Conservation (phyloP, 495 filamentous ascomycete species). For the Penicillium cosmopolitanum region DNA sequence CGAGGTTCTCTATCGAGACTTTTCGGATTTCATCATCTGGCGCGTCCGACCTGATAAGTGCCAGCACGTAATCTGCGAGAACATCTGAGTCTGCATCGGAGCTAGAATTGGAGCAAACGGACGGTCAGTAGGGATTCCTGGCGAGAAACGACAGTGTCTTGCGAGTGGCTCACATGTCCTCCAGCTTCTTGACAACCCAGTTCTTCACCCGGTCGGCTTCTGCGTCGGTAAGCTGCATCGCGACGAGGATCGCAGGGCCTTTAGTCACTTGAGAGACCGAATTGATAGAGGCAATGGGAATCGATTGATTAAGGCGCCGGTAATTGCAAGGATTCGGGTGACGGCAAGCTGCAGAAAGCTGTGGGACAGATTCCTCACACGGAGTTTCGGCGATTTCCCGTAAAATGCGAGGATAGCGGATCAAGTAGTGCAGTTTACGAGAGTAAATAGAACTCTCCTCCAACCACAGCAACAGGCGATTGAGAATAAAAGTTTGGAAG, state of each 20-base stretch:
- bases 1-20: conserved; percentile 76
- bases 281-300: conserved; percentile 3
- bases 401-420: not conserved
- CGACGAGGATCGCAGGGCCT: not conserved
- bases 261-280: not conserved
- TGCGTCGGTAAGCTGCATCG: conserved; percentile 79
- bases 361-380: not conserved
- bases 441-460: conserved; percentile 6
- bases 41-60: conserved; percentile 82
- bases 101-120: conserved; percentile 42
- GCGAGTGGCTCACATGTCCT: conserved; percentile 73
- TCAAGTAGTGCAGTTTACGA: not conserved
- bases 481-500: conserved; percentile 8
- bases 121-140: conserved; percentile 11
- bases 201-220: conserved; percentile 75
- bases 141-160: not conserved
- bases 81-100: conserved; percentile 96
- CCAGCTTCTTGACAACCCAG: conserved; percentile 89
- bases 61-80: conserved; percentile 92
- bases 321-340: conserved; percentile 20
- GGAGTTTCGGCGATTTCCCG: not conserved
- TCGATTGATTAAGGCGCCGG: not conserved
- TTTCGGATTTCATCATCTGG: conserved; percentile 71
- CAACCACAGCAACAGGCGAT: conserved; percentile 10
- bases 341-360: conserved; percentile 15